phyloP scores from a whole-genome alignment of 495 filamentous ascomycete genomes.

The Aspergillus cristatus region DNA sequence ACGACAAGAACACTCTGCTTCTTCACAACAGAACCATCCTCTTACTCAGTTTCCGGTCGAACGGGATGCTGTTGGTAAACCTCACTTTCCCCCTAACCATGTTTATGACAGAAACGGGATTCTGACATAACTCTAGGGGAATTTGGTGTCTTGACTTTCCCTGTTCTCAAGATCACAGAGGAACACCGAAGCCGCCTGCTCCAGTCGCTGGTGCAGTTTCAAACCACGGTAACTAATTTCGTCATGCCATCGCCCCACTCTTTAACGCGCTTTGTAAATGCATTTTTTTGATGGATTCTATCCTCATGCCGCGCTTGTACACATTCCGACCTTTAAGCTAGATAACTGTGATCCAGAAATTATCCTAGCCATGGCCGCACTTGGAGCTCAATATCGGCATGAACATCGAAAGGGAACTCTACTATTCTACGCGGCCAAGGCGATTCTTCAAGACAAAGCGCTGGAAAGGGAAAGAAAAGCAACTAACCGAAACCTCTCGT shows the following conservation, averaged over 20 bases:
- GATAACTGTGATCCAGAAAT: conserved; percentile 12
- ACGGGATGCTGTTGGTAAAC: conserved; percentile 5
- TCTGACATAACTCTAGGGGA: conserved; percentile 2
- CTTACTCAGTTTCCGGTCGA: conserved; percentile 1
- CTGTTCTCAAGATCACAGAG: conserved; percentile 9
- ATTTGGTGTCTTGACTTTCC: conserved; percentile 13
- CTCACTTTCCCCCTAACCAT: not conserved
- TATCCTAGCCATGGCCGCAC: conserved; percentile 16
- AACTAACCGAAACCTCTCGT: not conserved
- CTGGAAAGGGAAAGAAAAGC: not conserved
- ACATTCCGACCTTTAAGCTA: conserved; percentile 17
- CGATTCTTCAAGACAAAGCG: conserved; percentile 4
- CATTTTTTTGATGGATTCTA: conserved; percentile 15
- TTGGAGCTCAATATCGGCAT: conserved; percentile 15
- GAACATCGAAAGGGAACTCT: conserved; percentile 9
- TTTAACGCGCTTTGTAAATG: conserved; percentile 13
- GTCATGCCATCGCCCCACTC: conserved; percentile 8
- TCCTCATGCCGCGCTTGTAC: conserved; percentile 18
- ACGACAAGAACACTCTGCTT: no score
- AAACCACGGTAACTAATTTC: not conserved
- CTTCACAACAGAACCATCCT: no score
- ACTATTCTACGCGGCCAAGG: conserved; percentile 7
- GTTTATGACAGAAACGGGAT: no score
- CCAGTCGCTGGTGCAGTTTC: not conserved
- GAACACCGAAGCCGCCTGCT: conserved; percentile 5